Evolutionary conservation across 169 alveolate genomes (phyloP).

Genomic region (Theileria luwenshuni): DNA sequence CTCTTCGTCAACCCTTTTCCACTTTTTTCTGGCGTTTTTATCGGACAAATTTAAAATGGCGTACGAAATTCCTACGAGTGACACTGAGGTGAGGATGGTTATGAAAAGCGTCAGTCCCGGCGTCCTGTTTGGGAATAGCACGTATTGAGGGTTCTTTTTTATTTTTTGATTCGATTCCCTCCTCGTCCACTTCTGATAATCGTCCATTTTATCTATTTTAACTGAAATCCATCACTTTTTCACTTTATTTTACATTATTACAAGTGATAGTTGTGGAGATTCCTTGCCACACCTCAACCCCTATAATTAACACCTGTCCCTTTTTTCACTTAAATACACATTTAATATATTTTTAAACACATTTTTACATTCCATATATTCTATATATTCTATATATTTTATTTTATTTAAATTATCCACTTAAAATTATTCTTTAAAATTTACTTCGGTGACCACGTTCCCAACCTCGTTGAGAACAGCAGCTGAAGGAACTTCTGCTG

Average conservation of each 20-base stretch:
- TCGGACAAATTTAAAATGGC: slow-evolving; percentile 20
- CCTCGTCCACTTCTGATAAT: slow-evolving; percentile 67
- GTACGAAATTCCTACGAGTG: slow-evolving; percentile 56
- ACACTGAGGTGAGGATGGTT: slow-evolving; percentile 41
- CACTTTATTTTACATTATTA: too few relatives aligned
- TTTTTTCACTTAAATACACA: too few relatives aligned
- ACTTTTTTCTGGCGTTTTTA: slow-evolving; percentile 21
- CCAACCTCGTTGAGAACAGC: slow-evolving; percentile 63
- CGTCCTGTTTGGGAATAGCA: slow-evolving; percentile 61
- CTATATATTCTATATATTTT: too few relatives aligned
- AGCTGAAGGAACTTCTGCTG: slow-evolving; percentile 68
- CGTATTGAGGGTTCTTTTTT: slow-evolving; percentile 38
- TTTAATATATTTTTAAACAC: too few relatives aligned
- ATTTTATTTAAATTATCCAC: too few relatives aligned
- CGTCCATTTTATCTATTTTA: slow-evolving; percentile 39
- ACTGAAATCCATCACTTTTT: neutral
- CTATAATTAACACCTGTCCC: neutral
- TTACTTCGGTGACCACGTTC: slow-evolving; percentile 71
- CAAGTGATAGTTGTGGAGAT: too few relatives aligned
- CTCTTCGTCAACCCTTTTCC: neutral
- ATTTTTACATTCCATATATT: too few relatives aligned
- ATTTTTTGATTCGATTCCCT: slow-evolving; percentile 24
- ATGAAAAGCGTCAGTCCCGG: slow-evolving; percentile 55
- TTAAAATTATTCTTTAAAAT: too few relatives aligned
- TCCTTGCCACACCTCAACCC: neutral